phyloP scores from a whole-genome alignment of 164 flowering plant genomes.

The Nelumbo lutea region DNA sequence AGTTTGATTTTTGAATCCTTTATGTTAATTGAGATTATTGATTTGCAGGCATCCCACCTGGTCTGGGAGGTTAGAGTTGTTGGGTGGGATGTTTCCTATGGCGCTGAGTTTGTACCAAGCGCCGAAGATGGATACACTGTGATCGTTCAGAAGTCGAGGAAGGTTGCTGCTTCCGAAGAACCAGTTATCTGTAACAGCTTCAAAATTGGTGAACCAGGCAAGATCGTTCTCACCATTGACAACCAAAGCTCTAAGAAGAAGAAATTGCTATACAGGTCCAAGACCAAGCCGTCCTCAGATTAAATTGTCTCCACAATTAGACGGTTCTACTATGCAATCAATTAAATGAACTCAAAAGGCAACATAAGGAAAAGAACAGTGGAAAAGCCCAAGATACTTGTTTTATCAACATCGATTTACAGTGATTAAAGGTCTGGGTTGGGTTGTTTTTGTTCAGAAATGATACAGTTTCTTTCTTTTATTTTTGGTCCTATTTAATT shows the following conservation, averaged over 20 bases:
- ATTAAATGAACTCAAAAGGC: background rate
- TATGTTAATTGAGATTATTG: background rate
- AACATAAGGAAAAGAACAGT: background rate
- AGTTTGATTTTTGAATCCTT: background rate
- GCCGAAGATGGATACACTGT: constrained; percentile 45
- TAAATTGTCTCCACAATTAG: background rate
- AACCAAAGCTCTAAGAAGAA: constrained; percentile 26
- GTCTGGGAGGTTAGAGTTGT: constrained; percentile 56
- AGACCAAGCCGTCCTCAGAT: constrained; percentile 7
- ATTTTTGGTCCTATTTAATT: no score
- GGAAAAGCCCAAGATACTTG: background rate
- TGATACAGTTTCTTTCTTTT: no score
- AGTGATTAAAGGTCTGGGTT: background rate
- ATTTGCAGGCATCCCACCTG: constrained; percentile 29
- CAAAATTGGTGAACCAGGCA: constrained; percentile 40
- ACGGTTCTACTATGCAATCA: background rate
- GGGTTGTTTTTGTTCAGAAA: background rate
- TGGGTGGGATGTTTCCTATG: constrained; percentile 57
- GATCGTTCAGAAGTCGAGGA: constrained; percentile 44
- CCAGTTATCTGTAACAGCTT: constrained; percentile 37
- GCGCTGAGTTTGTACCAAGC: constrained; percentile 50
- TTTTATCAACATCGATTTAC: background rate
- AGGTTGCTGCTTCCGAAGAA: constrained; percentile 37
- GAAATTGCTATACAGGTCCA: constrained; percentile 24
- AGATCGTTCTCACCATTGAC: constrained; percentile 25